These are phyloP conservation scores for Nicotiana attenuata DNA, from an alignment of 257 asterid species.

Conservation along the genomic window DNA sequence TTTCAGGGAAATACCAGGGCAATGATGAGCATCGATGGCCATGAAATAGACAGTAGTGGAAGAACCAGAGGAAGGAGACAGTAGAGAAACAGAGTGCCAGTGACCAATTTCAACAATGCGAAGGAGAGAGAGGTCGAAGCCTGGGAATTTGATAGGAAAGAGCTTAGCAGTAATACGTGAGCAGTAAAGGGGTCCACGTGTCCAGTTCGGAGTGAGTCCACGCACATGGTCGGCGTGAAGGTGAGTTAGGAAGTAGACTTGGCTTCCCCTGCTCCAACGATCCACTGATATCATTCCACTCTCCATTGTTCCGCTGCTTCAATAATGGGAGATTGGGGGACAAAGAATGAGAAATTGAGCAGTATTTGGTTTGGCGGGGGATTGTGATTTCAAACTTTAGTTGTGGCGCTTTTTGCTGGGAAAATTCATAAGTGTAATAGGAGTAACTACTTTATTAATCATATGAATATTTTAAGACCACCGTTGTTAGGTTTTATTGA, in stretches of 20 bases:
- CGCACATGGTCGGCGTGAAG: constrained; percentile 85
- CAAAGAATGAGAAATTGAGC: neutral
- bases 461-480: no score
- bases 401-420: neutral
- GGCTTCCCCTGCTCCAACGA: constrained; percentile 73
- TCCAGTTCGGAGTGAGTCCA: constrained; percentile 67
- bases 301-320: constrained; percentile 41
- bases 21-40: constrained; percentile 79
- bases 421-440: neutral
- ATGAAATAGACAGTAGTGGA: constrained; percentile 33
- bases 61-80: constrained; percentile 47
- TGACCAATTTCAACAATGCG: constrained; percentile 53
- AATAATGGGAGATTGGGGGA: neutral
- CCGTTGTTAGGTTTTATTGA: no score
- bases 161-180: constrained; percentile 68
- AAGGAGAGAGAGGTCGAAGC: constrained; percentile 64
- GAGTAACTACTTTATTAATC: no score
- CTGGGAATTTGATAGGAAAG: constrained; percentile 62
- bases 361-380: neutral
- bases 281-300: constrained; percentile 80
- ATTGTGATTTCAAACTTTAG: neutral
- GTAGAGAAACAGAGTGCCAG: constrained; percentile 56
- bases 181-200: constrained; percentile 67
- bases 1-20: constrained; percentile 45
- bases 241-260: constrained; percentile 83